These are phyloP conservation scores for Posidonia oceanica DNA, from an alignment of 116 monocot species.

Conservation along the genomic window DNA sequence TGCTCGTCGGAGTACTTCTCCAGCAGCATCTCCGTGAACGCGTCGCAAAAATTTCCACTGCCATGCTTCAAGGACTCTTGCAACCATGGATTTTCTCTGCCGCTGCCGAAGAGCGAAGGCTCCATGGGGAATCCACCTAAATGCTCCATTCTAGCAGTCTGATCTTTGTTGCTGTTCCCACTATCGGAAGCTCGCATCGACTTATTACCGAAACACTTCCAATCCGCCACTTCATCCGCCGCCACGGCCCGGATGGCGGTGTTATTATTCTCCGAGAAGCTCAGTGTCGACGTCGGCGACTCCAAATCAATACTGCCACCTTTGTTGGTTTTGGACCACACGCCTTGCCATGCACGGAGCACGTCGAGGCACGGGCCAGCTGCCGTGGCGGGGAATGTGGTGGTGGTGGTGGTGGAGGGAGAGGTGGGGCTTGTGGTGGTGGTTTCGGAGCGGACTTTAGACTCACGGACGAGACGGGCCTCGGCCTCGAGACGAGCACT, in stretches of 20 bases:
- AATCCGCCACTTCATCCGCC: constrained; percentile 16
- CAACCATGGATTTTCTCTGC: neutral
- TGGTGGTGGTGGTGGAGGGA: constrained; percentile 6
- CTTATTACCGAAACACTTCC: constrained; percentile 27
- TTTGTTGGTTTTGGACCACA: constrained; percentile 7
- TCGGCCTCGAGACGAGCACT: constrained; percentile 86
- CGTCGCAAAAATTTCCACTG: constrained; percentile 20
- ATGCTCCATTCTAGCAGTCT: no score
- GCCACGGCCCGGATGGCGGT: no score
- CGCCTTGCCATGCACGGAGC: constrained; percentile 13
- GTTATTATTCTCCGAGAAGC: constrained; percentile 35
- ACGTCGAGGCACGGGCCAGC: constrained; percentile 5
- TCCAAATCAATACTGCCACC: constrained; percentile 34
- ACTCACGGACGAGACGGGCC: constrained; percentile 59
- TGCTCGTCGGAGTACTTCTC: constrained; percentile 19
- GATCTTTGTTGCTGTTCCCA: neutral
- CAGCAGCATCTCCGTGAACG: constrained; percentile 47
- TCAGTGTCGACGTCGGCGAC: constrained; percentile 76
- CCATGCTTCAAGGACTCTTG: constrained; percentile 7
- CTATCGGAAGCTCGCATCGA: constrained; percentile 5
- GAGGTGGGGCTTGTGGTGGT: neutral
- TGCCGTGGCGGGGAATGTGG: constrained; percentile 7
- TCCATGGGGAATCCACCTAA: constrained; percentile 8
- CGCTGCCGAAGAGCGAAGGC: neutral
- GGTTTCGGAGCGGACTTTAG: constrained; percentile 28